Conservation (phyloP, 2,329 filamentous ascomycete genomes). For the Talaromyces albobiverticillius region DNA sequence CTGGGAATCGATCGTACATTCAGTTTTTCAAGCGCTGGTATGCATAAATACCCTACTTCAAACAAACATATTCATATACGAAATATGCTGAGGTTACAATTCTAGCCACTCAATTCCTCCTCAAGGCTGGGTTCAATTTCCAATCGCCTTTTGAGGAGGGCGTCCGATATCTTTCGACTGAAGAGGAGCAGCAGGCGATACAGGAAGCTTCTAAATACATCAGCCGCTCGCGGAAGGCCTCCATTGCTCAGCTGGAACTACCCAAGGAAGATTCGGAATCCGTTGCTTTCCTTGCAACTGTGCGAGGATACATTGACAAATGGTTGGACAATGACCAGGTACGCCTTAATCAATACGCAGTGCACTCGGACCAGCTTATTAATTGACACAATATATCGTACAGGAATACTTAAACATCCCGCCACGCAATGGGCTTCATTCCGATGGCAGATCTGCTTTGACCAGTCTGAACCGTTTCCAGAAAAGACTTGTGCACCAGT, state of each 20-base stretch:
- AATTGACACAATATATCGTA: slow-evolving; percentile 11
- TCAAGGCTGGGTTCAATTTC: slow-evolving; percentile 58
- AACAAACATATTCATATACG: neutral
- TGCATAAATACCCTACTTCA: slow-evolving; percentile 25
- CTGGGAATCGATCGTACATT: slow-evolving; percentile 61
- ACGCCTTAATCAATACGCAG: slow-evolving; percentile 11
- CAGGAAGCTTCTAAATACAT: slow-evolving; percentile 39
- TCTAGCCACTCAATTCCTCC: slow-evolving; percentile 59
- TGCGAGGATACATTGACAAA: slow-evolving; percentile 43
- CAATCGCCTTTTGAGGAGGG: slow-evolving; percentile 55
- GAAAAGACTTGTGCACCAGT: slow-evolving; percentile 63
- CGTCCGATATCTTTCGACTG: slow-evolving; percentile 57
- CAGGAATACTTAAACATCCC: slow-evolving; percentile 47
- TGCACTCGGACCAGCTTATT: no score
- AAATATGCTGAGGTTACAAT: neutral
- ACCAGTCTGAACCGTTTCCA: slow-evolving; percentile 55
- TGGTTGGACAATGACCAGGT: slow-evolving; percentile 40
- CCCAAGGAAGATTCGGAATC: slow-evolving; percentile 52
- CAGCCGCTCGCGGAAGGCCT: slow-evolving; percentile 34
- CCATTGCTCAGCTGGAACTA: slow-evolving; percentile 39
- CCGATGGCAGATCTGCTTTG: slow-evolving; percentile 20
- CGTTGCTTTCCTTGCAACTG: slow-evolving; percentile 49
- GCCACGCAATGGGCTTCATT: slow-evolving; percentile 22
- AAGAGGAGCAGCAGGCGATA: slow-evolving; percentile 53
- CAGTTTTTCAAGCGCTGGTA: slow-evolving; percentile 55